phyloP scores from a whole-genome alignment of 192 early-diverging fungal species.

The Phlyctochytrium bullatum region DNA sequence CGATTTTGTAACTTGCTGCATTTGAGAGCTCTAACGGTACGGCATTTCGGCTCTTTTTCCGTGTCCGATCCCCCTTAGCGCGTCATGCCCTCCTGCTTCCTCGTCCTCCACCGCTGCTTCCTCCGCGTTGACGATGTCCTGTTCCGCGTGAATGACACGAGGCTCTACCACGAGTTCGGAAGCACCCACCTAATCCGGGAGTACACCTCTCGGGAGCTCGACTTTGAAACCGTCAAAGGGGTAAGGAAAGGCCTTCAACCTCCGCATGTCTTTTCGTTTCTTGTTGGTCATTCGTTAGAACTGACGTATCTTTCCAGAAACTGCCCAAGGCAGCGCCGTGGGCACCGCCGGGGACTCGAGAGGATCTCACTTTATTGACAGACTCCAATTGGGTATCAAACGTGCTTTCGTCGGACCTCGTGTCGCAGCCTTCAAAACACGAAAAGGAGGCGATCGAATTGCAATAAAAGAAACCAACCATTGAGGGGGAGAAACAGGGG shows the following conservation, averaged over 20 bases:
- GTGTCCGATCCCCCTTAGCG: conserved; percentile 54
- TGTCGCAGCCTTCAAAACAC: too few species aligned
- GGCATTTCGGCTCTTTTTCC: conserved; percentile 7
- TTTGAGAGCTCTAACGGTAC: neutral
- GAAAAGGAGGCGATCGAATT: too few species aligned
- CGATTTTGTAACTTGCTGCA: too few species aligned
- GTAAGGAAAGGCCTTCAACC: conserved; percentile 36
- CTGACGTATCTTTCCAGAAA: too few species aligned
- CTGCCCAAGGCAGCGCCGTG: conserved; percentile 26
- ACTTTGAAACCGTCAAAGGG: conserved; percentile 46
- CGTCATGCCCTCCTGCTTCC: conserved; percentile 91
- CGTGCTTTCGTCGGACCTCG: too few species aligned
- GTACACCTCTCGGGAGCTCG: conserved; percentile 65
- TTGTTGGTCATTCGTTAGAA: too few species aligned
- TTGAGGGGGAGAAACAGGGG: too few species aligned
- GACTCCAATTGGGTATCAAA: conserved; percentile 39
- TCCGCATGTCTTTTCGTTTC: neutral
- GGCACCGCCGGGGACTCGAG: conserved; percentile 7
- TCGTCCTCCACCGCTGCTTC: conserved; percentile 84
- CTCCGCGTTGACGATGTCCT: conserved; percentile 92
- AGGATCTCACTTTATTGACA: conserved; percentile 32
- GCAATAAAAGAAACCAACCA: too few species aligned
- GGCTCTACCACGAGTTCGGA: conserved; percentile 87
- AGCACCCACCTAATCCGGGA: conserved; percentile 62
- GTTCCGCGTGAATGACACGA: conserved; percentile 86